Base-by-base conservation (phyloP, 177 flowering plant genomes). In the Vitis hybrid region DNA sequence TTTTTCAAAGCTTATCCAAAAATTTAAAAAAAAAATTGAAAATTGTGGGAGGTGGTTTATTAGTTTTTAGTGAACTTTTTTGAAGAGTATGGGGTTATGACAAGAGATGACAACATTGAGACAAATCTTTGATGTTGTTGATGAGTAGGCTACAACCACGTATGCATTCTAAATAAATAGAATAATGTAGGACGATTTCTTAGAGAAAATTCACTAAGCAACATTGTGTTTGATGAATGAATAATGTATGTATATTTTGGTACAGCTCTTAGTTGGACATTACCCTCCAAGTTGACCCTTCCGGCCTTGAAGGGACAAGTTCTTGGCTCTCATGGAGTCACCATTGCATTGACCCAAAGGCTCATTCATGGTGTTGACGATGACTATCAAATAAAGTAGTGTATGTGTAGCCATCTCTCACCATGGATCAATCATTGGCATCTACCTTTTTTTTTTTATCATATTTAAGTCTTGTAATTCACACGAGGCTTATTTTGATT, bases 251-350 rank as follows among this genome's bases (percentile, higher is more conserved):
- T 26, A 57, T 57, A 18, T 57, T 15, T 57, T 18, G 2, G 22
- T 20, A 7, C 10, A 1, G 1, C 3, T 57, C 0, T 26, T 26
- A 26, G 29, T 26, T 20, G 19, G 60, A 26, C 60, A 20, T 57
- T 57, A 60, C 63, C 15, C 13, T 60, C 63, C 4, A 55, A 70
- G 45, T 14, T 70, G 73, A 7, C 67, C 73, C 62, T 63, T 55
- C 0, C 5, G 14, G 45, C 52, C 19, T 63, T 55, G 56, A 66
- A 55, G 45, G 62, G 45, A 53, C 64, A 51, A 12, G 29, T 51
- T 60, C 39, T 57, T 26, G 29, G 29, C 29, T 20, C 60, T 0
- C 20, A n/a, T 57, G 26, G n/a, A 2, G 26, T 18, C n/a, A 18
- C 10, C 6, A 20, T 18, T 57, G 5, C 26, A 18, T 9, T 18